Evolutionary conservation across 163 green algal species (phyloP).

Genomic region (Chlorella variabilis): DNA sequence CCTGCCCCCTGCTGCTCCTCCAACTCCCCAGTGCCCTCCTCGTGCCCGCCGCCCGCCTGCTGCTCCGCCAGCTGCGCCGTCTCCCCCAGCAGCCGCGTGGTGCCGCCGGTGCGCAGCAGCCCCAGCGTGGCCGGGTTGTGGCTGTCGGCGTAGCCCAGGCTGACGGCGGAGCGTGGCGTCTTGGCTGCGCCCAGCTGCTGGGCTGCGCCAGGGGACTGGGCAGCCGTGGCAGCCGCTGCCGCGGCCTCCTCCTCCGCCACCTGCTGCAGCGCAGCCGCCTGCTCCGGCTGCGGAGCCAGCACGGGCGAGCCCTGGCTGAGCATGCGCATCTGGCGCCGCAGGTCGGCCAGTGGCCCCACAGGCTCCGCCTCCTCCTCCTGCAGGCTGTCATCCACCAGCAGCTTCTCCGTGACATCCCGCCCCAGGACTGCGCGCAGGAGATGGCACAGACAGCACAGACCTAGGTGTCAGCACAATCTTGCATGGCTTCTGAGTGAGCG

Average conservation of each 20-base stretch:
- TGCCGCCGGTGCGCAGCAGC: constrained; percentile 48
- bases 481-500: no score
- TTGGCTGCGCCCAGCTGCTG: background rate
- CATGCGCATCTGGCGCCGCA: constrained; percentile 46
- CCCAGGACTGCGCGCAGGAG: background rate
- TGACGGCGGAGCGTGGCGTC: constrained; percentile 9
- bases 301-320: constrained; percentile 17
- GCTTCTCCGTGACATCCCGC: constrained; percentile 34
- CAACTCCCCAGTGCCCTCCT: background rate
- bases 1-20: background rate
- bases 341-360: constrained; percentile 43
- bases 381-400: constrained; percentile 45
- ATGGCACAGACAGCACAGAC: background rate
- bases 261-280: constrained; percentile 2
- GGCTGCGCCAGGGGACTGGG: background rate
- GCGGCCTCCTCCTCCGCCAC: background rate
- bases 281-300: background rate
- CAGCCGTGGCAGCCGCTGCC: background rate
- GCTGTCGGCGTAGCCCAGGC: constrained; percentile 51
- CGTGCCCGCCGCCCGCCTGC: background rate
- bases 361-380: constrained; percentile 9
- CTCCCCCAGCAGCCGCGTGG: constrained; percentile 48
- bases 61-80: background rate
- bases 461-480: no score
- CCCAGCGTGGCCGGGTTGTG: constrained; percentile 41